Base-by-base conservation (phyloP, 768 basidiomycete genomes). In the Termitomyces heimii region DNA sequence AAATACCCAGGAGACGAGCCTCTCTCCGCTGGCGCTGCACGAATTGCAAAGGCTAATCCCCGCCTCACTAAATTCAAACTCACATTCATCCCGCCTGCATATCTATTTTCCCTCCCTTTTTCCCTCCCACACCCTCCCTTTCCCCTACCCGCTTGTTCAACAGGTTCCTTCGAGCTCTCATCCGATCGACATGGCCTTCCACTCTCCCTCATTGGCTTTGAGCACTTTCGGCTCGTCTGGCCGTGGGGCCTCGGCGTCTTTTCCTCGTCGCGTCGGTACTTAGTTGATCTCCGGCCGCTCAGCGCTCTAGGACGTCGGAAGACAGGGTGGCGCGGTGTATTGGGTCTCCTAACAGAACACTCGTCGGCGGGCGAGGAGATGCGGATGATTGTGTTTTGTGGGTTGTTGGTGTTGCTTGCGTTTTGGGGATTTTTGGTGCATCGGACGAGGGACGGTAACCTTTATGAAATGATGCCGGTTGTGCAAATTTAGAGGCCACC, bases 361-460 rank as follows among this genome's bases (percentile, higher is more conserved):
- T 82, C 82, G 20, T 68, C 78, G 1, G 87, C 88, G 24, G 88
- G 88, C 6, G 85, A 89, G 65, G 88, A 89, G 68, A 77, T 81
- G 67, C 75, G 84, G 59, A 74, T 85, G 77, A 75, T 85, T 37
- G 24, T 80, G 47, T 82, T 84, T 62, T 84, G 80, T 61, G 66
- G 72, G 46, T 64, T 80, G 59, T 62, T 85, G 56, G 71, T 82
- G 18, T 66, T 72, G 49, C 69, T 84, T 57, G 81, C 83, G 3
- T 66, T 73, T 29, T 82, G 81, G 77, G 82, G 78, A 28, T 75
- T 81, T 58, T 57, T 61, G 54, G 64, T 56, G 35, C 64, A 61
- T 53, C 40, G 56, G 32, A 45, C 58, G 9, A 55, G 10, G 51
- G 24, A 24, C 20, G 55, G 31, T 18, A 35, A 22, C 29, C 16